Conservation (phyloP, 202 grass and related monocot species). For the Setaria viridis region DNA sequence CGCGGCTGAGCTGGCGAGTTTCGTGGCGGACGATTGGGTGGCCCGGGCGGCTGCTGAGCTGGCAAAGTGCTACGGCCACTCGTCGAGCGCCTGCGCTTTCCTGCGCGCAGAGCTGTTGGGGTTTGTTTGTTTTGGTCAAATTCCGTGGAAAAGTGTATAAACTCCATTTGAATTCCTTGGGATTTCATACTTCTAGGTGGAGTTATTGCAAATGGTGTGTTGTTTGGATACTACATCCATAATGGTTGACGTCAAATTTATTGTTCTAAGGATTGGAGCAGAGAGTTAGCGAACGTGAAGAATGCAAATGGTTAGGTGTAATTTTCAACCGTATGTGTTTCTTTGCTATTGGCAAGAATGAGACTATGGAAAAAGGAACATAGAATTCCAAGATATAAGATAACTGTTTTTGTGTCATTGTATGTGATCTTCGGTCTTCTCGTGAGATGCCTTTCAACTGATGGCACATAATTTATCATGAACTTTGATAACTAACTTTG, state of each 20-base stretch:
- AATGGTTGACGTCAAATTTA: background rate
- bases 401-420: background rate
- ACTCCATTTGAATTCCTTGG: background rate
- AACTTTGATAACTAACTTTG: too few species aligned
- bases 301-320: slow-evolving; percentile 7
- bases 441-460: background rate
- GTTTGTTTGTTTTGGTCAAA: background rate
- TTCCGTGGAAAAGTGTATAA: background rate
- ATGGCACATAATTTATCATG: too few species aligned
- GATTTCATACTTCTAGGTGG: background rate
- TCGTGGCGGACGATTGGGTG: slow-evolving; percentile 16
- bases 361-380: background rate
- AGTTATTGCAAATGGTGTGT: background rate
- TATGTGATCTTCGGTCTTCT: background rate
- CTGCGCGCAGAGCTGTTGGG: background rate
- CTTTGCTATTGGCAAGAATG: background rate
- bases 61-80: slow-evolving; percentile 25
- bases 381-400: background rate
- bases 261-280: background rate
- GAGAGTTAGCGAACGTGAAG: background rate
- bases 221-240: background rate
- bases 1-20: background rate
- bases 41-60: slow-evolving; percentile 9
- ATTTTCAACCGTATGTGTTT: background rate
- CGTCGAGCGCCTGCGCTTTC: background rate